These are phyloP conservation scores for Eucalyptus pumila DNA, from an alignment of 345 rosid species.

Conservation along the genomic window DNA sequence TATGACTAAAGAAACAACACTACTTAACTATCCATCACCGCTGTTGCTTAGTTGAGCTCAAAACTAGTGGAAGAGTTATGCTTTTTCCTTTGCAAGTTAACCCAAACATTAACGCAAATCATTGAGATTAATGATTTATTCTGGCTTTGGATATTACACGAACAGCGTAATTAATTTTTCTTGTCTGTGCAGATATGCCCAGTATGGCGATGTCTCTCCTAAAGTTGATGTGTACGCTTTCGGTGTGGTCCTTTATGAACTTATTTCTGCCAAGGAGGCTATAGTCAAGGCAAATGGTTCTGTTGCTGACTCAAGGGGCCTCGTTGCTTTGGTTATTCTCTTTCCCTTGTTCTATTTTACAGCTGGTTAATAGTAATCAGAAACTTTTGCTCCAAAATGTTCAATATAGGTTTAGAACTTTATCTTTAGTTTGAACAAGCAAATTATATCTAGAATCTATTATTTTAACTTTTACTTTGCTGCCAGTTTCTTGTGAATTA, in stretches of 20 bases:
- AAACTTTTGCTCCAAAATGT: not conserved
- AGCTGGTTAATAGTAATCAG: not conserved
- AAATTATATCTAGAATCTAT: not conserved
- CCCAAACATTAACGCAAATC: not conserved
- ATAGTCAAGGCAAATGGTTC: conserved; percentile 49
- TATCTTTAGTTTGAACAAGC: not conserved
- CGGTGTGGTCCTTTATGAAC: conserved; percentile 93
- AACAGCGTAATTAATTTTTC: no score
- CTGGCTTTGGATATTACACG: not conserved
- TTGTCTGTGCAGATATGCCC: conserved; percentile 56
- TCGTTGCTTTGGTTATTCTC: conserved; percentile 64
- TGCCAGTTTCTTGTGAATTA: not conserved
- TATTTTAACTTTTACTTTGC: not conserved
- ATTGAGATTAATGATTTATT: not conserved
- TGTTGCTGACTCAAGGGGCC: conserved; percentile 58
- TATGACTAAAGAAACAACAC: not conserved
- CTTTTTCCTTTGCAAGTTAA: not conserved
- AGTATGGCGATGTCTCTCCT: conserved; percentile 79
- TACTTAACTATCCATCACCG: not conserved
- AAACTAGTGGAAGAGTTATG: not conserved
- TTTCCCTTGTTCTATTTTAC: not conserved
- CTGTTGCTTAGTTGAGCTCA: not conserved
- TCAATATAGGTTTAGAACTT: not conserved
- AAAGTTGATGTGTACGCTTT: conserved; percentile 92
- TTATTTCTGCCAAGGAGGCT: conserved; percentile 86